Evolutionary conservation across 768 basidiomycete genomes (phyloP), one percentile per base, ranked within the genome.

Genomic region (Tricholoma bakamatsutake): DNA sequence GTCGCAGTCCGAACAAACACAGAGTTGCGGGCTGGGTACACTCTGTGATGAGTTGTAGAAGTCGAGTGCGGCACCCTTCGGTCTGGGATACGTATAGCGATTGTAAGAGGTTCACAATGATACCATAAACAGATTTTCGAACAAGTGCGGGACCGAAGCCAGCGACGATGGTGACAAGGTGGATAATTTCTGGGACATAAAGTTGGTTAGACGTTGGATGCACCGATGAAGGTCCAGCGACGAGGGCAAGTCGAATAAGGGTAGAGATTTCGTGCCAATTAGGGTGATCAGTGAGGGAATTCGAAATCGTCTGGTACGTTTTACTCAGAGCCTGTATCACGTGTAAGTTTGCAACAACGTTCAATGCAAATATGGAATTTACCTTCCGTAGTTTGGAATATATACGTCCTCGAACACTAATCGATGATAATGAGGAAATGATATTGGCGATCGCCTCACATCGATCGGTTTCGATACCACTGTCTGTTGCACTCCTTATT

Each of bases 231-330:
- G 89, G 85, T 50, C 85, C 81, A 17, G 90, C 82, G 9, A 86
- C 78, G 10, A 90, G 78, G 40, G 81, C 76, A n/a, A 96, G 78
- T 4, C 92, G 85, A 37, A 88, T 76, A 35, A 95, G 74, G 1
- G 87, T 86, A 0, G 90, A 86, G 2, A 95, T 85, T 64, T 93
- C 92, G 54, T 78, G 81, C 88, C 90, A 92, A 58, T 85, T 83
- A 2, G 80, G 72, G 65, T 89, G 89, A 43, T 92, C 85, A 3
- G 79, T 73, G 4, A 94, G 75, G 6, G 78, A 77, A 53, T 75
- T 82, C 0, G 82, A 76, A 58, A 82, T 82, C 8, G 81, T 39
- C 46, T 56, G 75, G 30, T 85, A 82, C 3, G 88, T 82, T 68
- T 89, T 90, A 45, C 83, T 83, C 53, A 94, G 76, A 18, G 84